Evolutionary conservation across 164 flowering plant genomes (phyloP).

Genomic region (Houttuynia cordata): DNA sequence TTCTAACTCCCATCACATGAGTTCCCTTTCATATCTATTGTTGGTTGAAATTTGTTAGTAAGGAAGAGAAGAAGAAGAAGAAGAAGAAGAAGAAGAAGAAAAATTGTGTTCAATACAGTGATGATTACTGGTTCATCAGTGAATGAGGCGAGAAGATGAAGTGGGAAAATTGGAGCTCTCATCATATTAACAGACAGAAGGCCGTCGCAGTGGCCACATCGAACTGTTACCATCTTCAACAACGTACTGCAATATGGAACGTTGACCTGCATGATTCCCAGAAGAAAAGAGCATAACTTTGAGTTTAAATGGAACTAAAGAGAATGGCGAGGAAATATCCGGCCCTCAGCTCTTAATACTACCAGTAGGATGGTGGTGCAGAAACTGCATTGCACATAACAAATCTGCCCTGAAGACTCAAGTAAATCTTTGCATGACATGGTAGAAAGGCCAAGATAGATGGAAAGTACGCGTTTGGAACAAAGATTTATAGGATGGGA

Average conservation of each 20-base stretch:
- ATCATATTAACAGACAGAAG: conserved; percentile 72
- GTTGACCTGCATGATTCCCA: conserved; percentile 39
- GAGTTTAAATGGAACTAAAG: background rate
- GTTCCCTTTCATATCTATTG: no score
- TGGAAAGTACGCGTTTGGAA: no score
- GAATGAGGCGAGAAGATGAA: conserved; percentile 48
- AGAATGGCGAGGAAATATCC: no score
- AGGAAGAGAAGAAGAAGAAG: background rate
- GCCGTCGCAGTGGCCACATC: conserved; percentile 76
- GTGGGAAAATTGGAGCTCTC: conserved; percentile 56
- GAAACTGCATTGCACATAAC: background rate
- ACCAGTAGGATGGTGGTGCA: background rate
- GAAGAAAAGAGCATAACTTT: background rate
- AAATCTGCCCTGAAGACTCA: background rate
- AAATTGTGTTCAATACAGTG: no score
- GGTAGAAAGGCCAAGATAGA: background rate
- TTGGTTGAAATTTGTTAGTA: no score
- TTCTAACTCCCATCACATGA: no score
- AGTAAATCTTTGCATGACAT: background rate
- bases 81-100: background rate
- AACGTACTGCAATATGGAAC: conserved; percentile 67
- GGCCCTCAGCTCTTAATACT: background rate
- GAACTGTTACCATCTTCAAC: conserved; percentile 58
- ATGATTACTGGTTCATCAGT: conserved; percentile 11
- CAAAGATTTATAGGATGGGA: no score